These are phyloP conservation scores for Coleophoma crateriformis DNA, from an alignment of 2,329 filamentous ascomycete species.

Conservation along the genomic window DNA sequence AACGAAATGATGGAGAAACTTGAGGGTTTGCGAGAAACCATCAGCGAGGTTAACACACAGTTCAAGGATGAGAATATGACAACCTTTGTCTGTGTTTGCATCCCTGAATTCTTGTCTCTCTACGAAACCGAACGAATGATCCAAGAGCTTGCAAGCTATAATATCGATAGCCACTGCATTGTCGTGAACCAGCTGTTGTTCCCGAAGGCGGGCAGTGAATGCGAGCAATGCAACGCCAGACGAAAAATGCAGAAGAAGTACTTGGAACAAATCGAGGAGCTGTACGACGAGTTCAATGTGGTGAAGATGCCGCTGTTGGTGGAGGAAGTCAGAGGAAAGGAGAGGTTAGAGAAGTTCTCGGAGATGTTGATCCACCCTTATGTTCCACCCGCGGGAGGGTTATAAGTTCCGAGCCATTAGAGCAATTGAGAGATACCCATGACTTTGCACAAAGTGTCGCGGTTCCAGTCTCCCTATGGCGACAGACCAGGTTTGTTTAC, in stretches of 20 bases:
- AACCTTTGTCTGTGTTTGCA: constrained; percentile 97
- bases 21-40: constrained; percentile 87
- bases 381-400: constrained; percentile 50
- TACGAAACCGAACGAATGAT: constrained; percentile 99
- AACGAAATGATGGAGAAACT: constrained; percentile 92
- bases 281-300: constrained; percentile 98
- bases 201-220: constrained; percentile 76
- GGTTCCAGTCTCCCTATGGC: no score
- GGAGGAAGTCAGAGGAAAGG: constrained; percentile 93
- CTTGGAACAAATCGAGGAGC: constrained; percentile 94
- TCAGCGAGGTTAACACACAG: constrained; percentile 91
- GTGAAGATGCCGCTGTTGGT: constrained; percentile 96
- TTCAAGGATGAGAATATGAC: constrained; percentile 96
- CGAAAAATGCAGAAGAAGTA: constrained; percentile 99
- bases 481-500: no score
- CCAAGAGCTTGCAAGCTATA: constrained; percentile 87
- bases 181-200: constrained; percentile 98
- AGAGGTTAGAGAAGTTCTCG: constrained; percentile 85
- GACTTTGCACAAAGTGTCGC: not conserved
- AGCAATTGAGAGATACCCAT: constrained; percentile 5
- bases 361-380: constrained; percentile 77
- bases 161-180: constrained; percentile 95
- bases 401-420: constrained; percentile 14
- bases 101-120: constrained; percentile 91
- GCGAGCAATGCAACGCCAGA: constrained; percentile 91